Conservation (phyloP, 345 rosid genomes). For the Hibiscus trionum region DNA sequence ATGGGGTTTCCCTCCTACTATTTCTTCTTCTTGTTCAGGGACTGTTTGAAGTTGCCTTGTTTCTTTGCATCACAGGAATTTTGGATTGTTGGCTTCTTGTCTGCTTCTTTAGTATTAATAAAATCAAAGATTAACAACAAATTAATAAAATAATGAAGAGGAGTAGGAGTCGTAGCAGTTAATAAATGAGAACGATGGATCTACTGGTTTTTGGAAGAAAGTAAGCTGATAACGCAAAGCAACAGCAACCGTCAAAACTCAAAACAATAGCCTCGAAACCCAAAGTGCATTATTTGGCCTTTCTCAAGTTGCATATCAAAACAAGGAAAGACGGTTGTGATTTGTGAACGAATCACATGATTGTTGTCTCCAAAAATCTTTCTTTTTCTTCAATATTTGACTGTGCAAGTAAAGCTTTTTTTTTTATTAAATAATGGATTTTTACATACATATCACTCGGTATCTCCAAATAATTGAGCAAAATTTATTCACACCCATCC, state of each 20-base stretch:
- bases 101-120: neutral
- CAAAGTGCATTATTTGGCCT: neutral
- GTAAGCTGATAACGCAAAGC: neutral
- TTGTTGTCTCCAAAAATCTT: neutral
- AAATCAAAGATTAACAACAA: neutral
- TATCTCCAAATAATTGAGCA: too few species aligned
- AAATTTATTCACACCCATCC: too few species aligned
- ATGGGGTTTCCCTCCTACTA: neutral
- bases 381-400: neutral
- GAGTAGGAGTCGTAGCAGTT: neutral
- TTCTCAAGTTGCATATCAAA: neutral
- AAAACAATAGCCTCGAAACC: neutral
- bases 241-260: slow-evolving; percentile 3
- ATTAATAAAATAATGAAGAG: slow-evolving; percentile 3
- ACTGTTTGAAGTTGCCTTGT: slow-evolving; percentile 8
- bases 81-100: neutral
- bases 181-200: neutral
- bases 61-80: slow-evolving; percentile 23
- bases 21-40: slow-evolving; percentile 7
- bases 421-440: too few species aligned
- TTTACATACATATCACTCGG: too few species aligned
- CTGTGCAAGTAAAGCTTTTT: too few species aligned
- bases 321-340: neutral
- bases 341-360: neutral
- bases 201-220: neutral